phyloP scores from a whole-genome alignment of 768 basidiomycete species.

The Leccinellum rugosiceps region DNA sequence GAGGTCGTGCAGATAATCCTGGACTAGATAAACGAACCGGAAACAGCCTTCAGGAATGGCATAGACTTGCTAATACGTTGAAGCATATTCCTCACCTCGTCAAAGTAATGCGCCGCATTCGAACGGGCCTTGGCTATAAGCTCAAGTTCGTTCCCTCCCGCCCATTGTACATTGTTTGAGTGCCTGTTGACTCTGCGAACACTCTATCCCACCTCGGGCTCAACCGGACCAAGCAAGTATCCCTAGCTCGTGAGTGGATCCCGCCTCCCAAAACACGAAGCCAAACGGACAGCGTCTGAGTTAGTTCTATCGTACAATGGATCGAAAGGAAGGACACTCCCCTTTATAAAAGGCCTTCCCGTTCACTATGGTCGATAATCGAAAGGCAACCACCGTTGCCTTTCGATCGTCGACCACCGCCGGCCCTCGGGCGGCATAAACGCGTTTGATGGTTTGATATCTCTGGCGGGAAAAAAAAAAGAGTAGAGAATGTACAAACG shows the following conservation, averaged over 20 bases:
- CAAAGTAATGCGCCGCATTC: conserved; percentile 23
- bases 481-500: too few species aligned
- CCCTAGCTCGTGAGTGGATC: too few species aligned
- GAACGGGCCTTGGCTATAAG: conserved; percentile 47
- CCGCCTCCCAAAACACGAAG: too few species aligned
- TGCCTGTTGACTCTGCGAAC: conserved; percentile 48
- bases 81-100: conserved; percentile 41
- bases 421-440: too few species aligned
- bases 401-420: too few species aligned
- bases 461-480: too few species aligned
- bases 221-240: conserved; percentile 57
- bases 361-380: conserved; percentile 34
- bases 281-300: conserved; percentile 47
- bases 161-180: conserved; percentile 58
- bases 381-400: too few species aligned
- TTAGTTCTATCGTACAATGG: conserved; percentile 53
- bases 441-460: too few species aligned
- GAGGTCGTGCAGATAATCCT: conserved; percentile 53
- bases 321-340: conserved; percentile 61
- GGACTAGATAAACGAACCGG: conserved; percentile 52
- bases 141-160: conserved; percentile 44
- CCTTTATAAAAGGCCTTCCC: conserved; percentile 54
- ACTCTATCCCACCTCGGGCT: conserved; percentile 53
- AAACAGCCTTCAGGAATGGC: not conserved
- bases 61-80: too few species aligned